These are phyloP conservation scores for Lecanicillium sp. DNA, from an alignment of 2,329 filamentous ascomycete genomes.

Conservation along the genomic window DNA sequence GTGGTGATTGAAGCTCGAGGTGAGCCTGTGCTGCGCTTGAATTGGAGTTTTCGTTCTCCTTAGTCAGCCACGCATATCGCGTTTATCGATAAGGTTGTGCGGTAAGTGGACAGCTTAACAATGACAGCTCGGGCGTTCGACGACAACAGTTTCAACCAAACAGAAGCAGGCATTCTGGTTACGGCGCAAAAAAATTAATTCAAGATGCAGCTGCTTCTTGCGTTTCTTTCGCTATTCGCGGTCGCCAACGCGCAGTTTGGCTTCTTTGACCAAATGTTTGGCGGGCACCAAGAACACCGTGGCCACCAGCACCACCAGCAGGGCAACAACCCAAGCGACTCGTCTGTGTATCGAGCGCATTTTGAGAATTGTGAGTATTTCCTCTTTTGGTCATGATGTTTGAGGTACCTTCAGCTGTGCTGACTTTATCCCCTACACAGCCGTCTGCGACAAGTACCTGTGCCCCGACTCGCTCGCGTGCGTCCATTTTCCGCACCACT, in stretches of 20 bases:
- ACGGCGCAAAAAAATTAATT: constrained; percentile 15
- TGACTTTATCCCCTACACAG: constrained; percentile 29
- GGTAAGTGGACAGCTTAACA: constrained; percentile 13
- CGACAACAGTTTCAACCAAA: neutral
- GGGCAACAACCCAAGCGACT: constrained; percentile 80
- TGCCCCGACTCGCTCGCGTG: constrained; percentile 92
- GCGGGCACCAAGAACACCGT: constrained; percentile 42
- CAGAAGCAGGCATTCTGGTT: constrained; percentile 28
- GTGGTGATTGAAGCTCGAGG: constrained; percentile 20
- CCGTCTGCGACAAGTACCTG: constrained; percentile 87
- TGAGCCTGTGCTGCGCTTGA: constrained; percentile 4
- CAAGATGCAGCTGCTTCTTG: constrained; percentile 19
- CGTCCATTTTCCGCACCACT: constrained; percentile 95
- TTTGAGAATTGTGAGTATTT: constrained; percentile 54
- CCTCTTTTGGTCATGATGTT: neutral
- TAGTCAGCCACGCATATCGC: constrained; percentile 3
- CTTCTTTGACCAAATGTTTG: constrained; percentile 98
- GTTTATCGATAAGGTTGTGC: constrained; percentile 14
- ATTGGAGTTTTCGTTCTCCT: constrained; percentile 9
- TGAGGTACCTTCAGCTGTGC: neutral
- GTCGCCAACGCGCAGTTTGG: constrained; percentile 70
- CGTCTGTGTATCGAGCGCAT: constrained; percentile 64
- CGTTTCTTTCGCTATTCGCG: constrained; percentile 51
- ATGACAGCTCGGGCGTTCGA: constrained; percentile 3
- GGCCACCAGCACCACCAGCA: constrained; percentile 42